Percentiles rank a stretch among this genome's conserved stretches.
Conservation (phyloP, 1,284 basidiomycete genomes). For the Rhodotorula sp. region DNA sequence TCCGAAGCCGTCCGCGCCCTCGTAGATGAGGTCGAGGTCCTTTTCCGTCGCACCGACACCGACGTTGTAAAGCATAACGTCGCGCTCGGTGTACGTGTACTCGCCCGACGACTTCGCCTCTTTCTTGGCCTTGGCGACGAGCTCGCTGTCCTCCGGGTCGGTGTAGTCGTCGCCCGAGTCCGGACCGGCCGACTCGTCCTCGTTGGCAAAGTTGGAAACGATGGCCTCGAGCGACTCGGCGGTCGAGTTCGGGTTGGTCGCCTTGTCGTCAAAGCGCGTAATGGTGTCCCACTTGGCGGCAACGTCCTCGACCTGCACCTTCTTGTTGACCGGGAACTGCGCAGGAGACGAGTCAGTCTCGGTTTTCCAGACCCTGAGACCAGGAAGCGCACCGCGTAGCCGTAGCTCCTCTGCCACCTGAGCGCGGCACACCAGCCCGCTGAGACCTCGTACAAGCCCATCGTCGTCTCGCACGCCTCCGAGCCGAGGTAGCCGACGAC, state of each 20-base stretch:
- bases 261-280: slow-evolving; percentile 71
- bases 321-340: slow-evolving; percentile 73
- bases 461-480: slow-evolving; percentile 74
- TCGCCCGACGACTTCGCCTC: slow-evolving; percentile 60
- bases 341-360: background rate
- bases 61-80: slow-evolving; percentile 93
- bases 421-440: slow-evolving; percentile 92
- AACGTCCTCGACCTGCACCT: slow-evolving; percentile 75
- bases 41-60: slow-evolving; percentile 92
- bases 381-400: slow-evolving; percentile 52
- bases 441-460: slow-evolving; percentile 80
- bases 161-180: slow-evolving; percentile 56
- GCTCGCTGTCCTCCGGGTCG: slow-evolving; percentile 80
- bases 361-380: background rate
- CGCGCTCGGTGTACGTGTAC: slow-evolving; percentile 71
- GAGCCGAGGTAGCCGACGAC: slow-evolving; percentile 89
- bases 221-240: slow-evolving; percentile 69
- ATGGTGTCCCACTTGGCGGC: slow-evolving; percentile 75
- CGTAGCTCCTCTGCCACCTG: slow-evolving; percentile 89
- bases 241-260: slow-evolving; percentile 72
- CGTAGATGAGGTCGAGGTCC: slow-evolving; percentile 89
- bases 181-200: slow-evolving; percentile 1
- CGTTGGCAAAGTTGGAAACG: slow-evolving; percentile 41
- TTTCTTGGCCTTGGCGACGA: slow-evolving; percentile 82
- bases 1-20: slow-evolving; percentile 81